Evolutionary conservation across 164 flowering plant species (phyloP).

Genomic region (Aristolochia fimbriata): DNA sequence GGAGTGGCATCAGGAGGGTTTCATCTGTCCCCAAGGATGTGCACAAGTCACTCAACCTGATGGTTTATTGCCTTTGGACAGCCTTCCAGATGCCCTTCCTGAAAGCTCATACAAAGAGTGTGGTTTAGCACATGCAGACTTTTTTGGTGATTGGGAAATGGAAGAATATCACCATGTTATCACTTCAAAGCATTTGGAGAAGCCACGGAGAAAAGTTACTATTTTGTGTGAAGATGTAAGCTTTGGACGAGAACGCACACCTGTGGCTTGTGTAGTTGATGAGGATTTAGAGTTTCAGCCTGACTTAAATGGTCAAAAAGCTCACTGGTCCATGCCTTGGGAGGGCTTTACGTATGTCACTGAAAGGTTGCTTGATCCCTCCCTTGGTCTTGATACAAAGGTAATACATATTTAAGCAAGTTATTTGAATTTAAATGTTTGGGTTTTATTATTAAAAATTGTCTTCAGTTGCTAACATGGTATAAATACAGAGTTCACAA

Average conservation of each 20-base stretch:
- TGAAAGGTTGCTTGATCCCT: conserved; percentile 55
- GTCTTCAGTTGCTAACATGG: background rate
- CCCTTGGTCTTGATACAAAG: conserved; percentile 43
- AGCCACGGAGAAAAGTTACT: conserved; percentile 21
- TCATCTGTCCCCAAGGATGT: conserved; percentile 80
- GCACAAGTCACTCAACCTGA: conserved; percentile 20
- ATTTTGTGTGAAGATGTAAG: conserved; percentile 79
- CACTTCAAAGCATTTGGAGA: conserved; percentile 40
- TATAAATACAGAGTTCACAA: conserved; percentile 53
- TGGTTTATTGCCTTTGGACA: conserved; percentile 21
- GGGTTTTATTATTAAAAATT: no score
- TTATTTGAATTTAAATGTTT: background rate
- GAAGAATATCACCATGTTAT: conserved; percentile 77
- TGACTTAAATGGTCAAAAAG: conserved; percentile 21
- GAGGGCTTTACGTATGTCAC: conserved; percentile 68
- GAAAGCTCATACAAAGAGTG: conserved; percentile 1
- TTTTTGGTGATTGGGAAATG: conserved; percentile 41
- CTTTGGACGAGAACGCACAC: conserved; percentile 72
- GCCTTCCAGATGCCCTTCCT: conserved; percentile 21
- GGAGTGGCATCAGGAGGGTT: conserved; percentile 78
- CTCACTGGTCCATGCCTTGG: conserved; percentile 60
- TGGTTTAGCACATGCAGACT: background rate
- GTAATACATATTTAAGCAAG: conserved; percentile 20
- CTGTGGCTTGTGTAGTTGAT: conserved; percentile 68
- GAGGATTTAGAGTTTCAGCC: conserved; percentile 37